Evolutionary conservation across 306 rosid species (phyloP), one percentile per base, ranked within the genome.

Genomic region (Senna siamea): DNA sequence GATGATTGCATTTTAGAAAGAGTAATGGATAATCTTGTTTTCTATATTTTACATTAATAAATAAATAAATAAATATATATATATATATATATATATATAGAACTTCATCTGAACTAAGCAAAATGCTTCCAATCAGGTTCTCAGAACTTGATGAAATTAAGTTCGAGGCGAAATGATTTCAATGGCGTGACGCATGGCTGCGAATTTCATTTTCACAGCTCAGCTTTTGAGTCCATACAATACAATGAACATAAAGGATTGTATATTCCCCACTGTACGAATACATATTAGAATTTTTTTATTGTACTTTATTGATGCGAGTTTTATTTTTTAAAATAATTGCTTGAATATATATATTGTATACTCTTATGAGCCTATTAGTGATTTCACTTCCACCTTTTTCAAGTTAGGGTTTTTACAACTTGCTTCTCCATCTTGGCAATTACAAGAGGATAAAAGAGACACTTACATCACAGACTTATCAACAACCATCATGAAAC

Each of bases 201-300:
- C 18, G 56, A 70, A 44, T 50, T 70, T 77, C 64, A 78, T 26
- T 73, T 61, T 61, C 78, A 35, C 70, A 13, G n/a, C 50, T 46
- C 9, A 52, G 34, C 55, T 32, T n/a, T n/a, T 37, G 2, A 4
- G 15, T 18, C 11, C 0, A 7, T 15, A 13, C 6, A 46, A 18
- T 15, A 46, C n/a, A 46, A 22, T 35, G 43, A 48, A 72, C n/a
- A 12, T 41, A 6, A 6, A 63, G 41, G 23, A 51, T 50, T 22
- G 50, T 40, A 40, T 58, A 62, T 47, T 73, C 51, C 51, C 18
- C 70, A 47, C 41, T 22, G 23, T 37, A 43, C 43, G 32, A 4
- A 73, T 22, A 51, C 22, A 66, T 30, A 66, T 14, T n/a, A n/a
- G n/a, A n/a, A n/a, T n/a, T n/a, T n/a, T n/a, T n/a, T n/a, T n/a